These are phyloP conservation scores for Rhododendron vialii DNA, from an alignment of 148 eudicot genomes.

Conservation along the genomic window DNA sequence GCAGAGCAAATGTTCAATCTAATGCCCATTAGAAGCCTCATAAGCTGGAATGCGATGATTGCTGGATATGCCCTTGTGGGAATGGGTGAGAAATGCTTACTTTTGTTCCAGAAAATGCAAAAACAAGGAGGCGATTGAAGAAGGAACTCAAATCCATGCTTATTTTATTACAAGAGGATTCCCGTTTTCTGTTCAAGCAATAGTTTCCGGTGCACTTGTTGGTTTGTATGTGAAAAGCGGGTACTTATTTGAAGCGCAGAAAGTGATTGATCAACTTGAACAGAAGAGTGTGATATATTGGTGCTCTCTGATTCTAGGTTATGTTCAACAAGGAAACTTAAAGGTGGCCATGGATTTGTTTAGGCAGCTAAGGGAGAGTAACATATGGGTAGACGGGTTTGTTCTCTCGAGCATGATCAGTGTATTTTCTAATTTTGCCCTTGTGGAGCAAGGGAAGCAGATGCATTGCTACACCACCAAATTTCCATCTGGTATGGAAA, in stretches of 20 bases:
- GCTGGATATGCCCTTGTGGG: constrained; percentile 52
- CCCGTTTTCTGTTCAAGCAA: constrained; percentile 26
- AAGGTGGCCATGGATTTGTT: constrained; percentile 55
- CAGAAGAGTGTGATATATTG: constrained; percentile 60
- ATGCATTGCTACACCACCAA: constrained; percentile 57
- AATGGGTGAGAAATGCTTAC: constrained; percentile 32
- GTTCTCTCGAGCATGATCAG: constrained; percentile 61
- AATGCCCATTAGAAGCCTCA: constrained; percentile 27
- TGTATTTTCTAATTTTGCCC: constrained; percentile 76
- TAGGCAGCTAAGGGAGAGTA: constrained; percentile 47
- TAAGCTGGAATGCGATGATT: constrained; percentile 80
- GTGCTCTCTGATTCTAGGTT: constrained; percentile 65
- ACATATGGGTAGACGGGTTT: constrained; percentile 43
- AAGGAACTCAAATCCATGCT: constrained; percentile 64
- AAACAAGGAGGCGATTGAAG: constrained; percentile 18
- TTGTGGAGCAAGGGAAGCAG: constrained; percentile 70
- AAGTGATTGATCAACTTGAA: constrained; percentile 54
- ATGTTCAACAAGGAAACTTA: constrained; percentile 56
- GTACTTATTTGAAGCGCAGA: constrained; percentile 36
- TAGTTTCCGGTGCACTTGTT: constrained; percentile 64
- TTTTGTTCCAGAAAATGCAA: constrained; percentile 26
- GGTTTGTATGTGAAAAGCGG: constrained; percentile 79
- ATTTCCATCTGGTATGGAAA: constrained; percentile 45
- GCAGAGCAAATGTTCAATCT: constrained; percentile 26
- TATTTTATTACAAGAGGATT: constrained; percentile 47